Base-by-base conservation (phyloP, 73 alveolate genomes). In the Effrenium voratum region DNA sequence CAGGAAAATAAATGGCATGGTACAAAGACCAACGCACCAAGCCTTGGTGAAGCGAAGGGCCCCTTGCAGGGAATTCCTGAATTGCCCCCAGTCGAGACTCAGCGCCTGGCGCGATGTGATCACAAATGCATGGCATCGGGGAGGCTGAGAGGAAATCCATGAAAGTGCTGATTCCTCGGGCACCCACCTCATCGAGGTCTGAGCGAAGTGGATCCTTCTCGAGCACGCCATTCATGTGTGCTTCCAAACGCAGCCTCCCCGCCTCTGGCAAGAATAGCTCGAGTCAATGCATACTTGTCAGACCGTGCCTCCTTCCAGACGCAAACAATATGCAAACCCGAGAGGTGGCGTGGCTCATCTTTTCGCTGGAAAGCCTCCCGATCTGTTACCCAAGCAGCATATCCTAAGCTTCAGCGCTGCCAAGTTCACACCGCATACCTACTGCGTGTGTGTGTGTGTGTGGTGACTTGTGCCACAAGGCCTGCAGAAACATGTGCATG, bases 261-360 rank as follows among this genome's bases (percentile, higher is more conserved):
- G 32, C 96, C 96, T 90, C 44, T 30, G 70, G 34, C 6, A 55
- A 55, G 22, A 15, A 55, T 55, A 15, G 12, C n/a, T n/a, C n/a
- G n/a, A n/a, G n/a, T n/a, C n/a, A n/a, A n/a, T n/a, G n/a, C n/a
- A n/a, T n/a, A n/a, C n/a, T n/a, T n/a, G n/a, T n/a, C n/a, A n/a
- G n/a, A n/a, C n/a, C n/a, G n/a, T n/a, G 10, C 73, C 75, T 90
- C 87, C 28, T 52, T 73, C 96, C 96, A 90, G 72, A 90, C 15
- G 38, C 96, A 90, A 30, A 44, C 75, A 30, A 90, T 38, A 75
- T 90, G 96, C 87, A 90, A 32, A 5, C 96, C 96, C 75, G 63
- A 87, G n/a, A 90, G 96, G 43, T 90, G 68, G 49, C 63, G 47
- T 19, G 96, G 96, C 87, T 90, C 96, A 45, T 90, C 96, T 75